A percentile compares a stretch with the other conserved stretches of the same genome.
Conservation (phyloP, 208 protist species). For the Endotrypanum monterogeii region DNA sequence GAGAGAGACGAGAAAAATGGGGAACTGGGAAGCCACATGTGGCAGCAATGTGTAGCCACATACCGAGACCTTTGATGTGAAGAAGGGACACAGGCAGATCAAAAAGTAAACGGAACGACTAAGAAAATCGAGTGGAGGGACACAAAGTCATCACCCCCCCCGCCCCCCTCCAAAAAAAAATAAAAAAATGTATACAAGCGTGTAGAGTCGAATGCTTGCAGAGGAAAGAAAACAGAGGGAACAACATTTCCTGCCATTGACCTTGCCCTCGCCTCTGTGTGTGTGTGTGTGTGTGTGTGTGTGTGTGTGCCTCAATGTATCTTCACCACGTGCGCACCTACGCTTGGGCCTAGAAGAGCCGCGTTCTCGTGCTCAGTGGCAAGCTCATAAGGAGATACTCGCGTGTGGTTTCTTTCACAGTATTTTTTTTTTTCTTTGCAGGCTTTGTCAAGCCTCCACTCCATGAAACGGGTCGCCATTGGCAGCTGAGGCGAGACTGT, state of each 20-base stretch:
- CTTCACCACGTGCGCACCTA: not conserved
- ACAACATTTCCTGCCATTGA: too few relatives aligned
- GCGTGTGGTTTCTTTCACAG: too few relatives aligned
- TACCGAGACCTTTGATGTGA: too few relatives aligned
- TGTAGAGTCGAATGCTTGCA: not conserved
- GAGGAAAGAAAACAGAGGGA: not conserved
- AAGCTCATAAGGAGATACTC: too few relatives aligned
- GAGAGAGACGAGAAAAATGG: too few relatives aligned
- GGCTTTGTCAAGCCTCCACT: not conserved
- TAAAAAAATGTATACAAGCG: not conserved
- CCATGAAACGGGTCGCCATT: not conserved
- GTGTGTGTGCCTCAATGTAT: not conserved
- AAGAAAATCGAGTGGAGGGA: not conserved
- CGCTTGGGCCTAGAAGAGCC: not conserved
- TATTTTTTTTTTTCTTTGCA: too few relatives aligned
- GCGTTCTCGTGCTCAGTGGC: too few relatives aligned
- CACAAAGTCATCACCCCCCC: too few relatives aligned
- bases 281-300: not conserved
- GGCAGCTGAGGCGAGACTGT: constrained; percentile 9
- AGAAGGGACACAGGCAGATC: not conserved
- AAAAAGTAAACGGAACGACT: not conserved
- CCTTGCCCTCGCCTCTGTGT: too few relatives aligned
- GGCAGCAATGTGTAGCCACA: too few relatives aligned
- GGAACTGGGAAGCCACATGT: too few relatives aligned
- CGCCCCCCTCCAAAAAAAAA: too few relatives aligned